These are phyloP conservation scores for Eremochloa ophiuroides DNA, from an alignment of 176 grass and related monocot species.

Conservation along the genomic window DNA sequence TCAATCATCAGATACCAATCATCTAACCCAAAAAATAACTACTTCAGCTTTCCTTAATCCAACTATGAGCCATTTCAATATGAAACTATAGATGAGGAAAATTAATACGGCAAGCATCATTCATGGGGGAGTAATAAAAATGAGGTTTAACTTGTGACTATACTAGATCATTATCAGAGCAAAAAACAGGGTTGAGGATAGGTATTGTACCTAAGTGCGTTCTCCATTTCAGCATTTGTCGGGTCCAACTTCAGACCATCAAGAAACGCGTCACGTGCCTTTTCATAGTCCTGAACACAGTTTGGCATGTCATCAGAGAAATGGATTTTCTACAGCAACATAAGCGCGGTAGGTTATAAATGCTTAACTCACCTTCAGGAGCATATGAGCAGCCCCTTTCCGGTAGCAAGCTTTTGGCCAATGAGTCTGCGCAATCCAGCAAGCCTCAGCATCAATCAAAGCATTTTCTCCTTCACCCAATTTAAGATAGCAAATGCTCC, in stretches of 20 bases:
- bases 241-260: constrained; percentile 35
- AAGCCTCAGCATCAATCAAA: constrained; percentile 12
- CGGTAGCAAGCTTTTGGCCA: constrained; percentile 29
- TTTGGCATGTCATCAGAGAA: neutral
- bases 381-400: constrained; percentile 18
- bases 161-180: too few relatives aligned
- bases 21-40: too few relatives aligned
- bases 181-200: too few relatives aligned
- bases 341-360: too few relatives aligned
- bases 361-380: constrained; percentile 9
- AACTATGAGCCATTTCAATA: too few relatives aligned
- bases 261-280: constrained; percentile 9
- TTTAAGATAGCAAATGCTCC: constrained; percentile 16
- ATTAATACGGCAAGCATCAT: too few relatives aligned
- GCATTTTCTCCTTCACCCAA: neutral
- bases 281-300: constrained; percentile 21
- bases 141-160: neutral
- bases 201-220: neutral
- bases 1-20: too few relatives aligned
- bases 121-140: neutral
- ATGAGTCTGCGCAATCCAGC: neutral
- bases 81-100: too few relatives aligned
- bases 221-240: neutral
- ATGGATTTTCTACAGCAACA: neutral
- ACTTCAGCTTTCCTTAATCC: too few relatives aligned